Conservation (phyloP, 179 eudicot genomes). For the Amaranthus tricolor region DNA sequence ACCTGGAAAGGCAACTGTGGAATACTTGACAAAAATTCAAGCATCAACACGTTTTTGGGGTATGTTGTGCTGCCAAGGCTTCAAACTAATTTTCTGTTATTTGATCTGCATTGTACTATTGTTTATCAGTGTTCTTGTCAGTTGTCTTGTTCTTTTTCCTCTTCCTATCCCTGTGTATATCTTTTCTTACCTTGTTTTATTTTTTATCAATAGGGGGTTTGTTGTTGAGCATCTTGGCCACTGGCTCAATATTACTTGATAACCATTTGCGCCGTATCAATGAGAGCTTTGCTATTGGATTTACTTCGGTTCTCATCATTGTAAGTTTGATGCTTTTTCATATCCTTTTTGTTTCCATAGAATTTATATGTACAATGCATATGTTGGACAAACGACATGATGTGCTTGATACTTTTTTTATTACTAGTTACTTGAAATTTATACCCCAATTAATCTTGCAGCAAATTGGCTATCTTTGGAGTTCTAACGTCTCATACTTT, state of each 20-base stretch:
- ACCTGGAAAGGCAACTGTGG: conserved; percentile 94
- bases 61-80: conserved; percentile 30
- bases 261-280: conserved; percentile 73
- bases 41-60: conserved; percentile 99
- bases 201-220: conserved; percentile 59
- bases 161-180: background rate
- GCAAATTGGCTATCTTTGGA: too few relatives aligned
- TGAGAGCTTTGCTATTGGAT: conserved; percentile 83
- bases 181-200: background rate
- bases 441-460: background rate
- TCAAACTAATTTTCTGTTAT: background rate
- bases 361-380: conserved; percentile 9
- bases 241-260: conserved; percentile 81
- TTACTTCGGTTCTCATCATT: conserved; percentile 90
- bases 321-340: conserved; percentile 46
- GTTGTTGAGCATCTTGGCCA: conserved; percentile 78
- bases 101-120: background rate
- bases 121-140: background rate
- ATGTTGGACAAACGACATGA: background rate
- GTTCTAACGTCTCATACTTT: too few relatives aligned
- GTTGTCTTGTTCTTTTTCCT: background rate
- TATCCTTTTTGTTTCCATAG: background rate
- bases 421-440: background rate
- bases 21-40: conserved; percentile 80
- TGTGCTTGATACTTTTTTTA: background rate